Evolutionary conservation across 192 early-diverging fungal species (phyloP).

Genomic region (Podila epicladia): DNA sequence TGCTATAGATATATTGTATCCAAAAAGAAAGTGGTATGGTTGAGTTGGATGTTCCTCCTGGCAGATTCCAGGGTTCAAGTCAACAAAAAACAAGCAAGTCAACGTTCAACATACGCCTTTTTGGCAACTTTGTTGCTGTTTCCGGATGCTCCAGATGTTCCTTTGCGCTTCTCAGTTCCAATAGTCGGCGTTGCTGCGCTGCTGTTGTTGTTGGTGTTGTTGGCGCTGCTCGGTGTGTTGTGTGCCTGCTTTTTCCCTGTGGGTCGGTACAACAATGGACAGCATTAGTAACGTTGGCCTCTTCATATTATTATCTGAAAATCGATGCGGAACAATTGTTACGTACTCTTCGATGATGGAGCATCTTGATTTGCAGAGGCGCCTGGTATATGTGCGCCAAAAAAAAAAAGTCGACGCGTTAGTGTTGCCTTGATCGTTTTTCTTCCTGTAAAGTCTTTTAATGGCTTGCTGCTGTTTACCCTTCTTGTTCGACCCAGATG

Average conservation of each 20-base stretch:
- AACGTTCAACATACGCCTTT: slow-evolving; percentile 31
- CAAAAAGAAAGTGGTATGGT: too few species aligned
- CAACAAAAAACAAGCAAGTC: neutral
- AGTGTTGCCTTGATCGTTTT: neutral
- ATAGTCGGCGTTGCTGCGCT: slow-evolving; percentile 19
- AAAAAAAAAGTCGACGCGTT: neutral
- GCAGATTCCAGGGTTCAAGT: neutral
- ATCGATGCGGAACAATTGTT: neutral
- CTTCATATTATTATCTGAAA: neutral
- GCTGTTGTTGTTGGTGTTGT: slow-evolving; percentile 14
- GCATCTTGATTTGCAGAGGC: slow-evolving; percentile 21
- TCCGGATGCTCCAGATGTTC: neutral
- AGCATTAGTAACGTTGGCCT: neutral
- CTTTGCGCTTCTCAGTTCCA: slow-evolving; percentile 34
- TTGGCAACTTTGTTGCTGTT: slow-evolving; percentile 28
- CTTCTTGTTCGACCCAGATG: slow-evolving; percentile 38
- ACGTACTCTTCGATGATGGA: slow-evolving; percentile 54
- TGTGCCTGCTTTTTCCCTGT: slow-evolving; percentile 50
- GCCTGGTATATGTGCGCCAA: neutral
- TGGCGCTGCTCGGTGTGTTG: slow-evolving; percentile 9
- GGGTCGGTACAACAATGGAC: neutral
- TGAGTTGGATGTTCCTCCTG: too few species aligned
- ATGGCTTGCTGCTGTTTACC: slow-evolving; percentile 2
- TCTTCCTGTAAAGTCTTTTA: neutral
- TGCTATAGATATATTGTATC: neutral